Base-by-base conservation (phyloP, 257 asterid genomes). In the Solanum pinnatisectum region DNA sequence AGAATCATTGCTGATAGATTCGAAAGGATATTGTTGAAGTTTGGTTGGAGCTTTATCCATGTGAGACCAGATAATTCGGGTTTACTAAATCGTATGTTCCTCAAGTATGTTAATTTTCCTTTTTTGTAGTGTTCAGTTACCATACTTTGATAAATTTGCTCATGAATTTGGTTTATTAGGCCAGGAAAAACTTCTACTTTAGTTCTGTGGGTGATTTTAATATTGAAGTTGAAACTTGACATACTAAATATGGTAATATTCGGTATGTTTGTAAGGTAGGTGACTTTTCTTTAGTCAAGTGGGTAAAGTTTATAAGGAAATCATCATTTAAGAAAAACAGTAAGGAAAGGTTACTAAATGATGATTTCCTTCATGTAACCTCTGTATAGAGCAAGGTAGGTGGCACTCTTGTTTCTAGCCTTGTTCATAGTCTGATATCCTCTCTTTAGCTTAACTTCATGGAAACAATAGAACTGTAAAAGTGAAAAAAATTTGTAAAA, bases 371-470 rank as follows among this genome's bases (percentile, higher is more conserved):
- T 88, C 82, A 42, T 91, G 94, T 88, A 89, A 88, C 91, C 44
- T 93, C 90, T 96, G 98, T 93, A 92, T 91, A 89, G 95, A 89
- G 94, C 96, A 92, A 96, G 94, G 95, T 94, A 96, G 94, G 95
- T 92, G 90, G 91, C 91, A 70, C 89, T 88, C 92, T 32, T 93
- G 92, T 92, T 87, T 87, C 89, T 94, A 90, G 90, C 95, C 95
- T 94, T 93, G 95, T 95, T 93, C 96, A 93, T 92, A 92, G 86
- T 90, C 94, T 93, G 91, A 91, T 93, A 78, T 88, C 71, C 77
- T 86, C 76, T 89, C 72, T 83, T 86, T 89, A 85, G 87, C 85
- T 89, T 52, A 86, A 74, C 56, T 74, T 37, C 89, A 42, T 82
- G 79, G 39, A 85, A 85, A 85, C 87, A 85, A 25, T 32, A 82